Evolutionary conservation across 345 rosid genomes (phyloP), one percentile per base, ranked within the genome.

Genomic region (Euphorbia pulcherrima): DNA sequence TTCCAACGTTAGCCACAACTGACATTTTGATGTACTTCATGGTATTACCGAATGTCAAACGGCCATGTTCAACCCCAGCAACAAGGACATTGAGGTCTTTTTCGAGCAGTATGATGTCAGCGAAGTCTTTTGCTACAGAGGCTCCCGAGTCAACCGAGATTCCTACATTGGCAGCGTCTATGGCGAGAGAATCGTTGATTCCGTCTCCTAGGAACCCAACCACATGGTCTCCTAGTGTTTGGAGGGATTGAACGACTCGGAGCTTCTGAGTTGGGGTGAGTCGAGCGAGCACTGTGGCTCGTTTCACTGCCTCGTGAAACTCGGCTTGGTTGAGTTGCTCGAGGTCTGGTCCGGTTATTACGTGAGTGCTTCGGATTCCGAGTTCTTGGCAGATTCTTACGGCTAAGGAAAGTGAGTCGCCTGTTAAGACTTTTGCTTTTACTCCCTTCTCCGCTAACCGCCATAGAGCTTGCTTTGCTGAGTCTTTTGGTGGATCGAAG

Each of bases 401-500:
- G 29, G 93, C 88, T 46, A 88, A 80, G 13, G 88, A 78, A 41
- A 80, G 81, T 8, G 88, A 86, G 52, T 88, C 93, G 6, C 88
- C 87, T 0, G 90, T 88, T 71, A 86, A 76, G 50, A 88, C 86
- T 76, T 88, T 86, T 46, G 90, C 90, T 67, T 84, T 83, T 39
- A 88, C 93, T 73, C 93, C 93, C 76, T 81, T 88, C 79, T 84
- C 85, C 4, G 88, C 90, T 41, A 88, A 67, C 71, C 79, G 74
- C 90, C 93, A 83, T 12, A 85, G 78, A 59, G 93, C 93, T 72
- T 88, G 84, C 87, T 86, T 86, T 47, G 93, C 93, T 0, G 88
- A 71, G 79, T 88, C 93, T 77, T 86, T 88, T 0, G 93, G 90
- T 4, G 90, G 90, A 72, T 88, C 93, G 26, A 74, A 88, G 79